Percentiles rank a stretch among this genome's conserved stretches.
Conservation (phyloP, 2,329 filamentous ascomycete genomes). For the Botrytis medusae region DNA sequence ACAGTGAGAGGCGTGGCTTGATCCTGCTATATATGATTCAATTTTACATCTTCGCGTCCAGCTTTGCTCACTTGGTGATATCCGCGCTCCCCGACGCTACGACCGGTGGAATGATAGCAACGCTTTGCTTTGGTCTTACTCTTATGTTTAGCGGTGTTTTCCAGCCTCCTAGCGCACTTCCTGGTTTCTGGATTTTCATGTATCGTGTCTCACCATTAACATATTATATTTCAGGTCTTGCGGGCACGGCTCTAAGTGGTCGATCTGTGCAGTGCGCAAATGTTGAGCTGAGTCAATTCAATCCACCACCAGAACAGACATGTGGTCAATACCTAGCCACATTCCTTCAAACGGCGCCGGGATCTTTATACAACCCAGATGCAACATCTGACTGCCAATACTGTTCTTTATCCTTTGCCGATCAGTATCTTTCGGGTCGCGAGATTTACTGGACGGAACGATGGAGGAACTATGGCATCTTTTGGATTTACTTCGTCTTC, state of each 20-base stretch:
- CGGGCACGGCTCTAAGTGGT: conserved; percentile 67
- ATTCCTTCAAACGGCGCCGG: conserved; percentile 52
- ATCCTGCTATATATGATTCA: too few relatives aligned
- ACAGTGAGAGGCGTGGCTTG: too few relatives aligned
- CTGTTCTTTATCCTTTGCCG: too few relatives aligned
- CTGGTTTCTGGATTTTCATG: conserved; percentile 79
- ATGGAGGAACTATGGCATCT: too few relatives aligned
- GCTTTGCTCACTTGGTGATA: too few relatives aligned
- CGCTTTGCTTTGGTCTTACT: conserved; percentile 68
- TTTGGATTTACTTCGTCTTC: too few relatives aligned
- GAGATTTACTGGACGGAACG: too few relatives aligned
- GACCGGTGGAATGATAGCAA: conserved; percentile 71
- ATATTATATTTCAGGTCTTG: conserved; percentile 71
- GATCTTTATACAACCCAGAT: conserved; percentile 45
- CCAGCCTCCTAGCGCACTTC: conserved; percentile 49
- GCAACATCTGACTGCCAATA: conserved; percentile 43
- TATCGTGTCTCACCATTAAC: conserved; percentile 79
- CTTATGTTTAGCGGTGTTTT: conserved; percentile 71
- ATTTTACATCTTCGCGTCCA: too few relatives aligned
- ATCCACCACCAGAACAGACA: conserved; percentile 53
- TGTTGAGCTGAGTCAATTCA: conserved; percentile 66
- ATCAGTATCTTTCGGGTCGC: too few relatives aligned
- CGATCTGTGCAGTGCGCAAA: conserved; percentile 61
- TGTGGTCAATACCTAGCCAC: conserved; percentile 57
- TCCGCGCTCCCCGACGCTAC: too few relatives aligned